Percentiles rank a stretch among this genome's conserved stretches.
phyloP scores from a whole-genome alignment of 179 eudicot genomes.

The Heliamphora ciliata region DNA sequence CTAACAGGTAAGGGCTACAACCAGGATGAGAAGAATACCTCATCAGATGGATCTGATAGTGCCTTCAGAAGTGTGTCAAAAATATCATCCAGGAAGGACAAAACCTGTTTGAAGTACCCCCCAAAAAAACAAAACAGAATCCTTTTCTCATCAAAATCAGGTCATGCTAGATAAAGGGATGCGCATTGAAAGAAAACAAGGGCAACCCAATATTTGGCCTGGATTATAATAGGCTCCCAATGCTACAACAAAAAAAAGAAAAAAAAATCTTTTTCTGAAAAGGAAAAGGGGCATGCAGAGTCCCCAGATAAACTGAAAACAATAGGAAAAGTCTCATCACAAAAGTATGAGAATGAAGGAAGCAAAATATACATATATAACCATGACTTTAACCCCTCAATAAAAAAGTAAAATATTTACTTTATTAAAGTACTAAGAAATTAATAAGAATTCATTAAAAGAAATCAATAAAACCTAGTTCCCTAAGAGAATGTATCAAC shows the following conservation, averaged over 20 bases:
- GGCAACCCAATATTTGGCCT: neutral
- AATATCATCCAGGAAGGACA: slow-evolving; percentile 62
- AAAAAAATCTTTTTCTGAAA: too few species aligned
- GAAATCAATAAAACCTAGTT: neutral
- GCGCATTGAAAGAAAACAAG: neutral
- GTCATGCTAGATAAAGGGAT: neutral
- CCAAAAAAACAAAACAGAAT: neutral
- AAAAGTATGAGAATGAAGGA: neutral
- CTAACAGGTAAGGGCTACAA: slow-evolving; percentile 8
- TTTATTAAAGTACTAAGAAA: neutral
- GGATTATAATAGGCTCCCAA: neutral
- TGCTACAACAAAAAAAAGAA: neutral
- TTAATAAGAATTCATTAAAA: neutral
- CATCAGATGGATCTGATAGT: slow-evolving; percentile 76
- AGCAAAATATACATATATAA: too few species aligned
- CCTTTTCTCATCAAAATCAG: slow-evolving; percentile 12
- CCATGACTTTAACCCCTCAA: neutral
- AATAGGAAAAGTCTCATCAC: neutral
- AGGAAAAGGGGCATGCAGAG: too few species aligned
- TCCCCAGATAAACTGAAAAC: too few species aligned
- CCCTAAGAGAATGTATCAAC: neutral
- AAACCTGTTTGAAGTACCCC: slow-evolving; percentile 43
- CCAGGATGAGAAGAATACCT: slow-evolving; percentile 42
- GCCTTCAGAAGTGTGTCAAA: slow-evolving; percentile 77
- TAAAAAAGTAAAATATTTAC: neutral